Evolutionary conservation across 345 rosid species (phyloP).

Genomic region (Orychophragmus violaceus): DNA sequence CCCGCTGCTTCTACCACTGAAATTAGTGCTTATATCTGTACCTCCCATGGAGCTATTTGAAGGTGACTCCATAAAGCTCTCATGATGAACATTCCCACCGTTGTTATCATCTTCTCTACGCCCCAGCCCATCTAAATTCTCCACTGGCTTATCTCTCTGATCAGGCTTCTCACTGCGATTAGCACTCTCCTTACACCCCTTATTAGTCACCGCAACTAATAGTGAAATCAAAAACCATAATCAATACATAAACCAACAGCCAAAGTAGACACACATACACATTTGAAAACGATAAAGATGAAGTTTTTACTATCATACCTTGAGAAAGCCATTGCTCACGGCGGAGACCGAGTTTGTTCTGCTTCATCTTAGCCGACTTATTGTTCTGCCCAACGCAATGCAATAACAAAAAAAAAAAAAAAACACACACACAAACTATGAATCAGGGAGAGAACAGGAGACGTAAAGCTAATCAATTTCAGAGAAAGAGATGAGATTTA

Average conservation of each 20-base stretch:
- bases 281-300: neutral
- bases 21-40: constrained; percentile 42
- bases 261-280: neutral
- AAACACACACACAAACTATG: neutral
- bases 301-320: constrained; percentile 30
- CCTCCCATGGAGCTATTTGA: constrained; percentile 47
- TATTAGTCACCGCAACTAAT: constrained; percentile 53
- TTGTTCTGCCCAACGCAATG: constrained; percentile 43
- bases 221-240: neutral
- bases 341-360: constrained; percentile 89
- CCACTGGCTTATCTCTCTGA: constrained; percentile 33
- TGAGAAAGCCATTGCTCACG: constrained; percentile 99
- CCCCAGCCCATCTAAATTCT: constrained; percentile 36
- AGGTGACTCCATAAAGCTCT: constrained; percentile 51
- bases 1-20: constrained; percentile 48
- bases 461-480: neutral
- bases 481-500: neutral
- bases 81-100: constrained; percentile 36
- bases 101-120: constrained; percentile 31
- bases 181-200: constrained; percentile 38
- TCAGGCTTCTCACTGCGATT: constrained; percentile 12
- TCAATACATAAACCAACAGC: neutral
- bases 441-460: neutral
- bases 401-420: neutral
- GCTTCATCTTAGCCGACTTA: constrained; percentile 84